Percentiles rank a stretch among this genome's conserved stretches.
Conservation (phyloP, 1,284 basidiomycete genomes). For the Ganoderma lucidum region DNA sequence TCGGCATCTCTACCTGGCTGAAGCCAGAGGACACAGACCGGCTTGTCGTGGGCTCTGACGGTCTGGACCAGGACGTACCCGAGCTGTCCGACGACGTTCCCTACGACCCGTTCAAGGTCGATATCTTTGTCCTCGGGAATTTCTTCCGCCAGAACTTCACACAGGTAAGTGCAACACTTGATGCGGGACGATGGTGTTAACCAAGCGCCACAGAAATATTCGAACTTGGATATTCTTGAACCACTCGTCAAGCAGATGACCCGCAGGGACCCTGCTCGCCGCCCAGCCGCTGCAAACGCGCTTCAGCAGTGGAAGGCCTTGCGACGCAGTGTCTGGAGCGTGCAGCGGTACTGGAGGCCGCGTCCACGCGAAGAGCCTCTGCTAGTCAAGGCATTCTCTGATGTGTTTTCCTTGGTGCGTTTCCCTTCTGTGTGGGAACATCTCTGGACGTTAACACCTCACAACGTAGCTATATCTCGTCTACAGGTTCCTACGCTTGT, state of each 20-base stretch:
- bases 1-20: constrained; percentile 34
- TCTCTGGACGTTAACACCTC: neutral
- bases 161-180: neutral
- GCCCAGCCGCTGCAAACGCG: no score
- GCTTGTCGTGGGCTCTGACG: constrained; percentile 28
- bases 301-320: no score
- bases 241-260: no score
- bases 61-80: constrained; percentile 36
- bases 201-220: no score
- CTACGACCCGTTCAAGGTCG: constrained; percentile 43
- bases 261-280: no score
- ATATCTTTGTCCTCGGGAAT: constrained; percentile 40
- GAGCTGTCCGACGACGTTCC: constrained; percentile 37
- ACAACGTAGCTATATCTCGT: neutral
- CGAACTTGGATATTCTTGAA: no score
- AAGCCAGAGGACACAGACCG: constrained; percentile 9
- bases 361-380: neutral
- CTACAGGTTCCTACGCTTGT: neutral
- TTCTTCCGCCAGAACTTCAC: constrained; percentile 19
- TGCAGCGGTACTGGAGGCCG: no score
- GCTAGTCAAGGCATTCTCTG: neutral
- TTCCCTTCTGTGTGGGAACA: neutral
- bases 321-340: no score
- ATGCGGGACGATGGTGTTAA: no score
- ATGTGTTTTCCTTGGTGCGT: neutral